Evolutionary conservation across 2,329 filamentous ascomycete genomes (phyloP).

Genomic region (Sporothrix globosa): DNA sequence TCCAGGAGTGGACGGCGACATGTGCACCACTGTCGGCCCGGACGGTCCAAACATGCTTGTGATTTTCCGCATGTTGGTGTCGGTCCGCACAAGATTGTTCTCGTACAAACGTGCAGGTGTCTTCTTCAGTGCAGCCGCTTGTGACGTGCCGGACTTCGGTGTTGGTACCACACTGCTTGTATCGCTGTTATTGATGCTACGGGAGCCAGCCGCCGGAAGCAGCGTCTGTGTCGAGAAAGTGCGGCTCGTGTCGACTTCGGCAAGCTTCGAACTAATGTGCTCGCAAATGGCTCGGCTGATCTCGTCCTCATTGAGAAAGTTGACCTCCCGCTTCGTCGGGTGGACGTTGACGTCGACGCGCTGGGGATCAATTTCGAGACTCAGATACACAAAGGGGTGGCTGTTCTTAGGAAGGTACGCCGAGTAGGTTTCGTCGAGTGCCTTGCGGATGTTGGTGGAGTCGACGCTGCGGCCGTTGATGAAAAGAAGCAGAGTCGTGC

Average conservation of each 20-base stretch:
- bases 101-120: constrained; percentile 67
- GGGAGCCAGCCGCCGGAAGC: constrained; percentile 50
- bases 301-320: constrained; percentile 96
- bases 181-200: constrained; percentile 17
- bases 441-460: constrained; percentile 83
- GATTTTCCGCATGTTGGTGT: constrained; percentile 87
- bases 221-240: constrained; percentile 94
- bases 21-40: constrained; percentile 38
- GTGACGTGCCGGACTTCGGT: constrained; percentile 44
- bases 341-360: constrained; percentile 97
- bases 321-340: constrained; percentile 94
- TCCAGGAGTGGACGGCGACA: constrained; percentile 37
- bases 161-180: constrained; percentile 35
- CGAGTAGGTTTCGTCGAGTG: constrained; percentile 86
- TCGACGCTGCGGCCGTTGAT: constrained; percentile 97
- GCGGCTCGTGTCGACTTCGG: constrained; percentile 87
- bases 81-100: constrained; percentile 88
- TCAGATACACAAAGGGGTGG: constrained; percentile 92
- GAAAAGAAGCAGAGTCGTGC: constrained; percentile 84
- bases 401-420: constrained; percentile 89
- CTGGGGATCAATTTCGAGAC: constrained; percentile 86
- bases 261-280: constrained; percentile 74
- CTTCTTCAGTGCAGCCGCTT: constrained; percentile 43
- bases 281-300: constrained; percentile 86
- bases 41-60: constrained; percentile 86